Percentiles rank a stretch among this genome's conserved stretches.
Evolutionary conservation across 78 protist species (phyloP).

Genomic region (Acrasis kona): DNA sequence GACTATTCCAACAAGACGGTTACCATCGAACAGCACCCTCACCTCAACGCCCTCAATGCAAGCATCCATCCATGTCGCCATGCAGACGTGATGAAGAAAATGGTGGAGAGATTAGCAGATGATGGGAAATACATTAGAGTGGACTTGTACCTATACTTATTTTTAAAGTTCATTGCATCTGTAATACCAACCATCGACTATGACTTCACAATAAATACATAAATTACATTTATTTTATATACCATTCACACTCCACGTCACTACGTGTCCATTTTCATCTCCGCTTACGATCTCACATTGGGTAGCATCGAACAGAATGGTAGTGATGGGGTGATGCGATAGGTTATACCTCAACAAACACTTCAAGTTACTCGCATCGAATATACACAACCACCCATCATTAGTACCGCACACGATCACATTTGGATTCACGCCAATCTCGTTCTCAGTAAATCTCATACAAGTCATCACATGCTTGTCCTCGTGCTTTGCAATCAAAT

Average conservation of each 20-base stretch:
- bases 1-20: conserved; percentile 94
- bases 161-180: conserved; percentile 83
- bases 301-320: not conserved
- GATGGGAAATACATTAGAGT: conserved; percentile 15
- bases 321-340: not conserved
- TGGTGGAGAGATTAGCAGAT: conserved; percentile 50
- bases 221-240: not conserved
- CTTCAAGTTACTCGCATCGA: not conserved
- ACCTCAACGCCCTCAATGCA: conserved; percentile 47
- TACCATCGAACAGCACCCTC: conserved; percentile 93
- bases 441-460: not conserved
- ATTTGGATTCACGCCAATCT: not conserved
- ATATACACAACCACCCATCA: not conserved
- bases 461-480: not conserved
- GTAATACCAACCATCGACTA: conserved; percentile 94
- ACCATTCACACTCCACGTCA: not conserved
- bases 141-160: conserved; percentile 65
- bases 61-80: conserved; percentile 84
- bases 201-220: conserved; percentile 61
- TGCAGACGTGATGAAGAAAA: conserved; percentile 81
- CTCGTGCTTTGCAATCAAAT: not conserved
- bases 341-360: not conserved
- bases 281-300: not conserved
- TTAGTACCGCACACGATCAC: not conserved
- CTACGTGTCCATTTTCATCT: not conserved